Evolutionary conservation across 192 early-diverging fungal species (phyloP), one percentile per base, ranked within the genome.

Genomic region (Coemansia sp.): DNA sequence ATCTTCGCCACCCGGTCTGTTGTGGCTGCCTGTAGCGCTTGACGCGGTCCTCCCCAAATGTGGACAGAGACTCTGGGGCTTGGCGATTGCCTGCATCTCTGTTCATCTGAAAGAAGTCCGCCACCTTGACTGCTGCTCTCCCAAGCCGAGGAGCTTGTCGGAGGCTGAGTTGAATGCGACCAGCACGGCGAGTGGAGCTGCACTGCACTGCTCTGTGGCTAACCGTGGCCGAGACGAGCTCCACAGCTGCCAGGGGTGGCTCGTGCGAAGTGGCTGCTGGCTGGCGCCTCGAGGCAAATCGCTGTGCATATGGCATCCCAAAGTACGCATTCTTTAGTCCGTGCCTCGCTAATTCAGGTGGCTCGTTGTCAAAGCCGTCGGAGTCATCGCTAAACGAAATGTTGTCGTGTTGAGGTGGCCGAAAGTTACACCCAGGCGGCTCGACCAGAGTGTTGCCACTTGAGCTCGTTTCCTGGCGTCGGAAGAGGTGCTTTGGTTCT

Each of bases 241-340:
- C 15, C 45, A 47, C 14, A 9, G 45, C 15, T 31, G 45, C 45
- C 13, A 26, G 26, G n/a, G 45, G 45, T 17, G 11, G 45, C 7
- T 47, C 45, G 29, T 30, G 27, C 8, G 18, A 25, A n/a, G 26
- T 31, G 29, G 26, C 31, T 29, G 27, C 29, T 2, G 45, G 19
- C 15, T 29, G 26, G 15, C 19, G 27, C 18, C 7, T 25, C 11
- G 45, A n/a, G n/a, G 11, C 30, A 35, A 42, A 70, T 13, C 60
- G 50, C 41, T 59, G 68, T 3, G 60, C 61, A 27, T 70, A 70
- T 3, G 68, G 60, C 26, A 70, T 36, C 17, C 68, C 68, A 30
- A 63, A 64, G 25, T 33, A 59, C 3, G 68, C 68, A 4, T 41
- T 47, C 21, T 35, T 55, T 42, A 70, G 50, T 17, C 29, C 51